Conservation (phyloP, 768 basidiomycete species). For the Krasilnikovozyma curviuscula region DNA sequence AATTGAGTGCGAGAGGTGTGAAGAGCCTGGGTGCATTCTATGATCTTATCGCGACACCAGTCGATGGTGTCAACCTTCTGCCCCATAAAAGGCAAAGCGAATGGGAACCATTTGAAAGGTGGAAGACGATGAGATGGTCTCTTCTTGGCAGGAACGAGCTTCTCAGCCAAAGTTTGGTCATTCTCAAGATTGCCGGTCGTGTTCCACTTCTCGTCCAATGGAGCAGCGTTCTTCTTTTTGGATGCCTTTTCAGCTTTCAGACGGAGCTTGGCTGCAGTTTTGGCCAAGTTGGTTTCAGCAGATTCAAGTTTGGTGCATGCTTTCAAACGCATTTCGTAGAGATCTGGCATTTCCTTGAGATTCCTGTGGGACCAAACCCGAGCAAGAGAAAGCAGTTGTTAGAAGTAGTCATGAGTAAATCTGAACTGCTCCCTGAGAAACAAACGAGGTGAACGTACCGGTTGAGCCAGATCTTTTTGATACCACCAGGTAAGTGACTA, state of each 20-base stretch:
- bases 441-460: slow-evolving; percentile 31
- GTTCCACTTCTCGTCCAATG: slow-evolving; percentile 14
- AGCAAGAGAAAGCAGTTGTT: background rate
- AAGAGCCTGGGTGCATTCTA: slow-evolving; percentile 32
- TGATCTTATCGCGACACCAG: slow-evolving; percentile 64
- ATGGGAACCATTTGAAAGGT: slow-evolving; percentile 30
- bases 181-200: slow-evolving; percentile 13
- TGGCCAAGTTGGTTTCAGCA: slow-evolving; percentile 60
- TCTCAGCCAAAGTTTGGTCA: slow-evolving; percentile 30
- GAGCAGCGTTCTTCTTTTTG: slow-evolving; percentile 24
- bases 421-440: background rate
- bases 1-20: slow-evolving; percentile 22
- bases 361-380: slow-evolving; percentile 33
- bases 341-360: slow-evolving; percentile 64
- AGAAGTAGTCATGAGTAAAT: background rate
- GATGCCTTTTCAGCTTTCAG: slow-evolving; percentile 30
- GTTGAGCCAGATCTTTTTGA: slow-evolving; percentile 80
- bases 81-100: slow-evolving; percentile 41
- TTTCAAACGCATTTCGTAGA: slow-evolving; percentile 53
- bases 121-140: slow-evolving; percentile 62
- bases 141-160: slow-evolving; percentile 47
- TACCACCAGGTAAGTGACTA: slow-evolving; percentile 71
- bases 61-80: slow-evolving; percentile 84
- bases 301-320: slow-evolving; percentile 66
- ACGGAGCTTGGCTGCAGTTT: slow-evolving; percentile 53